A percentile compares a stretch with the other conserved stretches of the same genome.
Evolutionary conservation across 1,139 yeast species (phyloP).

Genomic region (Yamadazyma siamensis): DNA sequence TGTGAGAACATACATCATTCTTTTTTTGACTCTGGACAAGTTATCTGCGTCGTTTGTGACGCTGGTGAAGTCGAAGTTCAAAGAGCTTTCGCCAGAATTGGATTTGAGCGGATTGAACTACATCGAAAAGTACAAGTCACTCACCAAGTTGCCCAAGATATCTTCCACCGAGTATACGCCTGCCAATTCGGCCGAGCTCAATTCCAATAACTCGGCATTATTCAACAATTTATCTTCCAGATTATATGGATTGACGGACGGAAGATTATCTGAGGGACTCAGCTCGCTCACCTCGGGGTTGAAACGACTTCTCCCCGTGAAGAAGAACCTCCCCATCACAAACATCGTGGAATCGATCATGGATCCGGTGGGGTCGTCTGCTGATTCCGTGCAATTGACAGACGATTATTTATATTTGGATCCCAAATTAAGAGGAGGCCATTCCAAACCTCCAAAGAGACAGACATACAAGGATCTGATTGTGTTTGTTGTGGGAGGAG

Average conservation of each 20-base stretch:
- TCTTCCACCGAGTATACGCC: constrained; percentile 18
- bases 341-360: constrained; percentile 86
- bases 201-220: constrained; percentile 51
- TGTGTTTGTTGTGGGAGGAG: constrained; percentile 95
- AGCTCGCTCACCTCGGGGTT: constrained; percentile 87
- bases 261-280: constrained; percentile 70
- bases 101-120: constrained; percentile 67
- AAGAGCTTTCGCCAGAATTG: constrained; percentile 50
- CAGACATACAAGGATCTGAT: constrained; percentile 76
- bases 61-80: constrained; percentile 64
- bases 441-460: constrained; percentile 83
- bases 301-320: constrained; percentile 82
- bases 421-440: constrained; percentile 88
- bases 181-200: constrained; percentile 15
- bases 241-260: constrained; percentile 82
- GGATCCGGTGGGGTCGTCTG: constrained; percentile 71
- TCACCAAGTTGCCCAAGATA: constrained; percentile 62
- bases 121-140: constrained; percentile 76
- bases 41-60: constrained; percentile 59
- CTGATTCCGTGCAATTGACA: constrained; percentile 61
- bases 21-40: constrained; percentile 55
- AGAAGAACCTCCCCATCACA: constrained; percentile 84
- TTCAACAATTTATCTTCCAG: constrained; percentile 76
- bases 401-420: constrained; percentile 91
- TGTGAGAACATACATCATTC: constrained; percentile 79